A percentile compares a stretch with the other conserved stretches of the same genome.
These are phyloP conservation scores for Microdochium bolleyi DNA, from an alignment of 2,329 filamentous ascomycete species.

Conservation along the genomic window DNA sequence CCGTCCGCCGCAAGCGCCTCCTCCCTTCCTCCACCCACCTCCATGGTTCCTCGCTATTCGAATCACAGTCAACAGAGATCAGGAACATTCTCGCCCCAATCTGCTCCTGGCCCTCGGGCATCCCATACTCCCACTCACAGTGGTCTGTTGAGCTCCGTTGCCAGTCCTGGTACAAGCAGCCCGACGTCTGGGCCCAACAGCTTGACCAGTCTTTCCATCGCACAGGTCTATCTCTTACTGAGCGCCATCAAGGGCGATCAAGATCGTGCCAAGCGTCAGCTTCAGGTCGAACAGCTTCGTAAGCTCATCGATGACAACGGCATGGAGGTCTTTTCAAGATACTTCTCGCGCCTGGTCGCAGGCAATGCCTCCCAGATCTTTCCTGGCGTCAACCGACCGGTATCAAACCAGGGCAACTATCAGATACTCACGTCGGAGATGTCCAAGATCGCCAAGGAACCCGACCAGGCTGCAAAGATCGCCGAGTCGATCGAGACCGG, in stretches of 20 bases:
- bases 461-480: conserved; percentile 80
- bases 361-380: conserved; percentile 91
- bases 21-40: neutral
- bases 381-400: conserved; percentile 64
- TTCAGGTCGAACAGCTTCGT: conserved; percentile 82
- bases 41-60: neutral
- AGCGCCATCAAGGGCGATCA: conserved; percentile 94
- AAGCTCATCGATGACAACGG: conserved; percentile 97
- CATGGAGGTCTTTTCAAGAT: conserved; percentile 97
- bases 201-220: conserved; percentile 87
- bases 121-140: conserved; percentile 49
- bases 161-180: conserved; percentile 54
- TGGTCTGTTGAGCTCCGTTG: conserved; percentile 49
- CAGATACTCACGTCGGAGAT: conserved; percentile 76
- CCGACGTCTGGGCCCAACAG: conserved; percentile 52
- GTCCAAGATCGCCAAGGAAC: conserved; percentile 73
- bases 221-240: conserved; percentile 89
- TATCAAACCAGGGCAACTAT: conserved; percentile 74
- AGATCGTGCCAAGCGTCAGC: conserved; percentile 83
- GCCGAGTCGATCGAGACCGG: conserved; percentile 87
- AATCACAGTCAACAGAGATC: conserved; percentile 26
- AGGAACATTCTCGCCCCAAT: conserved; percentile 58
- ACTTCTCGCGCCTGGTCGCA: conserved; percentile 86
- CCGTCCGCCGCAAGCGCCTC: neutral
- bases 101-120: conserved; percentile 39